Conservation (phyloP, 2,329 filamentous ascomycete species). For the Curvularia spicifera region DNA sequence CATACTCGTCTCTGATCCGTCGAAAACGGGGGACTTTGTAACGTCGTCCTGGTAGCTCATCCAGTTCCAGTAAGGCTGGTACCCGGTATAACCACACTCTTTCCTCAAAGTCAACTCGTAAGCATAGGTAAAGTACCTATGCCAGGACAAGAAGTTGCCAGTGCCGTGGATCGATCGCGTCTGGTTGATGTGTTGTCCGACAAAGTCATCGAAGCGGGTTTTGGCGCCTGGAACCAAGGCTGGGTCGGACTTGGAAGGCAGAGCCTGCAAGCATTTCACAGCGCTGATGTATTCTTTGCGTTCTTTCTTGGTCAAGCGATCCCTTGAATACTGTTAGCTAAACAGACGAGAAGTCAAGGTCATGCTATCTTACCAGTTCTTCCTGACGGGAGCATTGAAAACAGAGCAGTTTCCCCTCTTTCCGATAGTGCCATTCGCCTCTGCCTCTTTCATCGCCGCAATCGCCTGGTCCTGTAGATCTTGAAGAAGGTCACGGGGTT, state of each 20-base stretch:
- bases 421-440: constrained; percentile 11
- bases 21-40: constrained; percentile 32
- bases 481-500: constrained; percentile 16
- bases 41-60: constrained; percentile 34
- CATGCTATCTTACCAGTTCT: constrained; percentile 22
- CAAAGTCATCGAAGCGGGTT: constrained; percentile 39
- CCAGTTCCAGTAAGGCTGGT: constrained; percentile 60
- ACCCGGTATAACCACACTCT: constrained; percentile 49
- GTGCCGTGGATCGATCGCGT: constrained; percentile 27
- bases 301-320: constrained; percentile 8
- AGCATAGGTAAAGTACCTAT: constrained; percentile 45
- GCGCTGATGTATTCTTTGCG: constrained; percentile 29
- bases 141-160: constrained; percentile 41
- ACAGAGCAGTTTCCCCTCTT: constrained; percentile 16
- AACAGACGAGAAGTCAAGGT: not conserved
- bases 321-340: not conserved
- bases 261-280: constrained; percentile 28
- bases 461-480: constrained; percentile 24
- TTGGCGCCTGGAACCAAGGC: constrained; percentile 25
- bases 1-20: constrained; percentile 47
- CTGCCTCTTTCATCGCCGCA: constrained; percentile 14
- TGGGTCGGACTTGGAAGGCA: constrained; percentile 23
- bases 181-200: constrained; percentile 32
- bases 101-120: constrained; percentile 49
- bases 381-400: constrained; percentile 16